Evolutionary conservation across 257 asterid genomes (phyloP).

Genomic region (Solanum clarkiae): DNA sequence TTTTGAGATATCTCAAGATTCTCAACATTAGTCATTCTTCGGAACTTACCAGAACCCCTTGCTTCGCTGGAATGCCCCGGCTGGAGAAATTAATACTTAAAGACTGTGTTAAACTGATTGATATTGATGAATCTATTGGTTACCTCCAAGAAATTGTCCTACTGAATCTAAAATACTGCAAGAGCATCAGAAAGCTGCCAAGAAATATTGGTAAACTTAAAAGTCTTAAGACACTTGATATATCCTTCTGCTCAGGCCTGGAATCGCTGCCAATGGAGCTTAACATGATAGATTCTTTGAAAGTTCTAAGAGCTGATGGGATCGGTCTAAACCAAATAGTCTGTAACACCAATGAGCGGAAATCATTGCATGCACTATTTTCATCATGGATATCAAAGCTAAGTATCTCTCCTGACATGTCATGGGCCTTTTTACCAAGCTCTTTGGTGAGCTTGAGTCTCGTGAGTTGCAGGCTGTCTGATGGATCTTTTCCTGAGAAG

Average conservation of each 20-base stretch:
- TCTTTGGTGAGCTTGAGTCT: conserved; percentile 1
- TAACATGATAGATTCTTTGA: neutral
- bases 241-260: conserved; percentile 8
- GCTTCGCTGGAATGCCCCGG: neutral
- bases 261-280: neutral
- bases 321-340: neutral
- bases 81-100: conserved; percentile 2
- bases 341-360: neutral
- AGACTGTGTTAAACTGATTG: neutral
- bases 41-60: conserved; percentile 2
- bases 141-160: neutral
- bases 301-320: conserved; percentile 3
- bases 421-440: conserved; percentile 1
- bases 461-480: conserved; percentile 3
- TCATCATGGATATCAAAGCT: neutral
- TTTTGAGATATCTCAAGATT: conserved; percentile 1
- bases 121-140: neutral
- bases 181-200: conserved; percentile 3
- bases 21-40: conserved; percentile 6
- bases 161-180: conserved; percentile 2
- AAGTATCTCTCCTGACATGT: neutral
- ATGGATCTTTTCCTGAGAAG: neutral
- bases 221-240: neutral
- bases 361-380: neutral
- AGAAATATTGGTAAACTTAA: neutral